Base-by-base conservation (phyloP, 257 asterid genomes). In the Apocynum venetum region DNA sequence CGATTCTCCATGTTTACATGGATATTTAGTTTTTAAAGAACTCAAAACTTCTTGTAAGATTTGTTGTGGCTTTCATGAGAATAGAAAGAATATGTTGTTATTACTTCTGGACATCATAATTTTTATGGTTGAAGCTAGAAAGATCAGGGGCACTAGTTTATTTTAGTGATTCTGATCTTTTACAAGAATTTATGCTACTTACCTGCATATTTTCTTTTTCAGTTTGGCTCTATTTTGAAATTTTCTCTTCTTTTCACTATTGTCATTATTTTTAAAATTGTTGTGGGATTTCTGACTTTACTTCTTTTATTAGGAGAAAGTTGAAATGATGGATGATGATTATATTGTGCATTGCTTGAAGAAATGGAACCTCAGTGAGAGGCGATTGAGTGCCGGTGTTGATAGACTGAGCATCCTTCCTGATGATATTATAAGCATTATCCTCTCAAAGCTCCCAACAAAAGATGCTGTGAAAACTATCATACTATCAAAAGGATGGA, bases 391-490 rank as follows among this genome's bases (percentile, higher is more conserved):
- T 52, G 43, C 14, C 20, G 49, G 17, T 41, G 36, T 67, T 19
- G 72, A 41, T 3, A 17, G 72, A 43, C 52, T 67, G 17, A 67
- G 72, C 13, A 17, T 19, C 52, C 36, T 67, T 17, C 15, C 72
- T 41, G 20, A n/a, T 7, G 72, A 67, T 67, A n/a, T 67, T 67
- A 41, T 67, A 67, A 41, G 15, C 10, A 67, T 67, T 67, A 41
- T 67, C 36, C 72, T 7, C 36, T 49, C 48, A 10, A 48, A 25
- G 44, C 57, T 71, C 6, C 75, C 61, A 19, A 71, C 61, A 8
- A 71, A 71, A 51, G 75, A 71, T 48, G 75, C 75, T 31, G 46
- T 48, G 14, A 71, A 36, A 31, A n/a, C 75, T 3, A 71, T 60
- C 44, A 51, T 48, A 48, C 43, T 71, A 47, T 48, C 75, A 48